Base-by-base conservation (phyloP, 257 asterid genomes). In the Verbascum thapsus region DNA sequence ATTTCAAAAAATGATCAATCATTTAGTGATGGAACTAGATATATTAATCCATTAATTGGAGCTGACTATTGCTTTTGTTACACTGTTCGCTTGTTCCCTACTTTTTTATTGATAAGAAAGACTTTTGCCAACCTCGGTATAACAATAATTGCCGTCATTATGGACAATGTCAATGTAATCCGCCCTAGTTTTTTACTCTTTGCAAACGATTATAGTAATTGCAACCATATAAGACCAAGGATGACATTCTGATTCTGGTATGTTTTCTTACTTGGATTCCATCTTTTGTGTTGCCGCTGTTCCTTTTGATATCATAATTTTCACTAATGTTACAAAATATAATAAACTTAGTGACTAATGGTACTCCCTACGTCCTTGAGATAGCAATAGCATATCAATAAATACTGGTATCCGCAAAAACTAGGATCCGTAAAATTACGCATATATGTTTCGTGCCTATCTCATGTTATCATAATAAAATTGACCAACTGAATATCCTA, bases 321-420 rank as follows among this genome's bases (percentile, higher is more conserved):
- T 26, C 32, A n/a, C 8, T 5, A 15, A 11, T 10, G 43, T 30
- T 18, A 41, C 22, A 41, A n/a, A 49, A 48, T 18, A 10, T 22
- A 20, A 7, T 40, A 49, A 8, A 50, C 37, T 13, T 20, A 16
- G 6, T 5, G 7, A 19, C 9, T 42, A 34, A 16, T 18, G 3
- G 35, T 23, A 10, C 53, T 64, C 6, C 5, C n/a, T n/a, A n/a
- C n/a, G n/a, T n/a, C n/a, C n/a, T n/a, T n/a, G n/a, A n/a, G n/a
- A n/a, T n/a, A n/a, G n/a, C n/a, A 38, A 23, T 51, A 30, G 8
- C 16, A 22, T 19, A 8, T 7, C 38, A 6, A 35, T 62, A 34
- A 40, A 23, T 2, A 22, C 19, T 47, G 54, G n/a, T 30, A 13
- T 53, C 63, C 35, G 16, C 53, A 18, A 48, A 40, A 26, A 64